Percentiles rank a stretch among this genome's conserved stretches.
Conservation (phyloP, 2,329 filamentous ascomycete species). For the Nemania bipapillata region DNA sequence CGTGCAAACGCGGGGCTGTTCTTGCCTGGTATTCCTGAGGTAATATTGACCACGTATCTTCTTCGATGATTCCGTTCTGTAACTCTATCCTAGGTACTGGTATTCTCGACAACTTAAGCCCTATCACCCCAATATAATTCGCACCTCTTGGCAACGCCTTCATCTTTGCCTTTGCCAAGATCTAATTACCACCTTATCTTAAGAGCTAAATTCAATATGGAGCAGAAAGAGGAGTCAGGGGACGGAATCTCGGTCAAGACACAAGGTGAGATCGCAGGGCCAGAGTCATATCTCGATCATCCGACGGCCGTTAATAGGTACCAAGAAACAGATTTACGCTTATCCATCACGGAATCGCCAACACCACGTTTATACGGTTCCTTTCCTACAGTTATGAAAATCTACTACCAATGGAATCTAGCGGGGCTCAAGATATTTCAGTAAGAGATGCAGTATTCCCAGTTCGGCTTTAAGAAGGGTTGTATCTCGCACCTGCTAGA, state of each 20-base stretch:
- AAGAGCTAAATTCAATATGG: background rate
- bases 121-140: background rate
- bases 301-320: background rate
- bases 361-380: conserved; percentile 39
- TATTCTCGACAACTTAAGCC: background rate
- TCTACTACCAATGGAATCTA: conserved; percentile 37
- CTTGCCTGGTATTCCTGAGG: no score
- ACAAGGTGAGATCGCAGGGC: background rate
- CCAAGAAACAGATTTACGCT: background rate
- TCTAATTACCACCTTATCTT: background rate
- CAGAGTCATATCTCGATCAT: background rate
- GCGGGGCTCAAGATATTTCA: conserved; percentile 28
- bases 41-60: background rate
- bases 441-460: background rate
- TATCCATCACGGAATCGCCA: background rate
- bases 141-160: background rate
- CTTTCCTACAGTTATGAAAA: conserved; percentile 35
- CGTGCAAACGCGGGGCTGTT: no score
- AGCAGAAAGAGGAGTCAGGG: background rate
- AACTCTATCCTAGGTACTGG: background rate
- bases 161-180: background rate
- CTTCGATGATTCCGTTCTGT: background rate
- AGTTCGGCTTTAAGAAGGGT: background rate
- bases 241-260: background rate
- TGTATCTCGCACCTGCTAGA: background rate